Evolutionary conservation across 2,329 filamentous ascomycete species (phyloP).

Genomic region (Fusarium denticulatum): DNA sequence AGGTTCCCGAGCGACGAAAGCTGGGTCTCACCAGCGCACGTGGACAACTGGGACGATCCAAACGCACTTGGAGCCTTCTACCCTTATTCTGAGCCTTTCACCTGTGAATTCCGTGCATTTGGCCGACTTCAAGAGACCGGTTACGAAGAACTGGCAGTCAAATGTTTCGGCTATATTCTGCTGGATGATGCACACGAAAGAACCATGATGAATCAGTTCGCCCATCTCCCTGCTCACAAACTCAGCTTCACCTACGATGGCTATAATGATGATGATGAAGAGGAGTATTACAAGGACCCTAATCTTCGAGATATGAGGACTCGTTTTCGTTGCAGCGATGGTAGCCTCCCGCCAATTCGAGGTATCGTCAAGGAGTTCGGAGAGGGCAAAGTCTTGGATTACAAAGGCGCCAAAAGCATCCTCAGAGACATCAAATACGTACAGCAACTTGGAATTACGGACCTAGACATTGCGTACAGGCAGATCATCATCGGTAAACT

Average conservation of each 20-base stretch:
- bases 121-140: background rate
- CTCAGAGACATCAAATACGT: background rate
- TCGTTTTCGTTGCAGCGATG: background rate
- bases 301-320: background rate
- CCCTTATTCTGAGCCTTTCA: background rate
- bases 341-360: background rate
- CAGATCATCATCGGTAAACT: slow-evolving; percentile 39
- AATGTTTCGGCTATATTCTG: background rate
- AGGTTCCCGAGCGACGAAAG: background rate
- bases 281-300: background rate
- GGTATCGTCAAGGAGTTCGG: slow-evolving; percentile 5
- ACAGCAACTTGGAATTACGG: background rate
- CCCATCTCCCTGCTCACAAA: background rate
- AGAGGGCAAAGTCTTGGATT: background rate
- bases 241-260: background rate
- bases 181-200: background rate
- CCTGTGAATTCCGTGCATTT: background rate
- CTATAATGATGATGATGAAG: background rate
- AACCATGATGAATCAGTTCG: background rate
- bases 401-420: background rate
- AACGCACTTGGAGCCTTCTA: background rate
- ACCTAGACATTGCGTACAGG: background rate
- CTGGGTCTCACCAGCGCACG: background rate
- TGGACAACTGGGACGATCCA: background rate
- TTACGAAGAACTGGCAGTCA: background rate